phyloP scores from a whole-genome alignment of 2,329 filamentous ascomycete genomes.

The Epichloe sp. region DNA sequence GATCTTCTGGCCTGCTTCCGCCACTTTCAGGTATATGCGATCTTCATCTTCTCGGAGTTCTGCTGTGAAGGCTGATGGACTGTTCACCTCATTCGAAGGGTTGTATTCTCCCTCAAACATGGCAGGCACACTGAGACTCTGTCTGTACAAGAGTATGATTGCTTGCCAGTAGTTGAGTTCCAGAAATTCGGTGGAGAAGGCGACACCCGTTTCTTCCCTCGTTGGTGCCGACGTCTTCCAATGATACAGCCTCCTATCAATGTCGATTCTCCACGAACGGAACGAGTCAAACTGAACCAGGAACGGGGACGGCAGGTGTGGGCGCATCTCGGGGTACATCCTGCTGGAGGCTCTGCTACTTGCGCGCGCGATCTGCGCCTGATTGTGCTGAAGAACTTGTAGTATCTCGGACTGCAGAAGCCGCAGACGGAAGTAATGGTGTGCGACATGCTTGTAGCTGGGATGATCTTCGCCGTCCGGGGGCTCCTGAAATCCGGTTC shows the following conservation, averaged over 20 bases:
- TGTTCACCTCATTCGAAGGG: slow-evolving; percentile 50
- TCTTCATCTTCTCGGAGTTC: slow-evolving; percentile 75
- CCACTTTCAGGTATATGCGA: slow-evolving; percentile 83
- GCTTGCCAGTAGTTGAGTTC: slow-evolving; percentile 98
- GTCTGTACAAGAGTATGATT: slow-evolving; percentile 88
- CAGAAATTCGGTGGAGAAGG: slow-evolving; percentile 78
- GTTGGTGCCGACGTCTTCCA: slow-evolving; percentile 80
- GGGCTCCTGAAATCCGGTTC: slow-evolving; percentile 55
- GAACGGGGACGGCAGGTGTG: slow-evolving; percentile 71
- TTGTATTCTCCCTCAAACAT: slow-evolving; percentile 71
- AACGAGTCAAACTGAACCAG: slow-evolving; percentile 74
- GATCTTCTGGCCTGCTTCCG: slow-evolving; percentile 87
- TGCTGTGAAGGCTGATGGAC: slow-evolving; percentile 45
- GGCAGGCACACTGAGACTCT: slow-evolving; percentile 75
- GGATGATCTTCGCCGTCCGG: slow-evolving; percentile 44
- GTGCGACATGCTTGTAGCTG: slow-evolving; percentile 80
- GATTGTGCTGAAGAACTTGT: slow-evolving; percentile 84
- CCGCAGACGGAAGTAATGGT: slow-evolving; percentile 84
- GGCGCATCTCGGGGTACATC: slow-evolving; percentile 62
- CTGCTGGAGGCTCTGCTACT: slow-evolving; percentile 49
- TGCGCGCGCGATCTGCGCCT: slow-evolving; percentile 64
- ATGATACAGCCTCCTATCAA: slow-evolving; percentile 68
- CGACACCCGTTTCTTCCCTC: slow-evolving; percentile 68
- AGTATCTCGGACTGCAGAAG: slow-evolving; percentile 89
- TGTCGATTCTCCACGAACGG: slow-evolving; percentile 75